Conservation (phyloP, 2,329 filamentous ascomycete species). For the Mollisia scopiformis region DNA sequence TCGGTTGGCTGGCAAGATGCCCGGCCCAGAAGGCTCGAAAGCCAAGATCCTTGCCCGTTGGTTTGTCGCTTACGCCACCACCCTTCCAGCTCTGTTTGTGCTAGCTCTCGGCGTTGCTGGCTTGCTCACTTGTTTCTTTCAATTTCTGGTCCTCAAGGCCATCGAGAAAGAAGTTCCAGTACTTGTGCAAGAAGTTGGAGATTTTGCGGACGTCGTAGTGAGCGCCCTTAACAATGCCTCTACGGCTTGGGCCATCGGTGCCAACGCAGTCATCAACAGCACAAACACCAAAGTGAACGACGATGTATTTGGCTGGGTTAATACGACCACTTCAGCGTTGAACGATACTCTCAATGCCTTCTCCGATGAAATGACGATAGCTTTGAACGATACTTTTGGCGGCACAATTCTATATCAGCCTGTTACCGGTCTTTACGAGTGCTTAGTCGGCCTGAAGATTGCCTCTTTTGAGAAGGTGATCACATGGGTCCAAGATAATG, state of each 20-base stretch:
- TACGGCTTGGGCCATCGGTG: conserved; percentile 62
- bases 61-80: conserved; percentile 71
- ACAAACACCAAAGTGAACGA: conserved; percentile 77
- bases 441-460: conserved; percentile 87
- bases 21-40: conserved; percentile 58
- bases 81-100: conserved; percentile 69
- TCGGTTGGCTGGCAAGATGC: conserved; percentile 67
- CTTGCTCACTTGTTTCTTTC: conserved; percentile 67
- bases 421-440: conserved; percentile 79
- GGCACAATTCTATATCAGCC: conserved; percentile 79
- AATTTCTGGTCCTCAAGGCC: conserved; percentile 65
- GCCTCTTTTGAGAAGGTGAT: conserved; percentile 82
- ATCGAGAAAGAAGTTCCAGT: conserved; percentile 67
- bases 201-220: conserved; percentile 68
- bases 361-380: conserved; percentile 73
- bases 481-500: conserved; percentile 91
- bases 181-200: conserved; percentile 64
- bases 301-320: conserved; percentile 85
- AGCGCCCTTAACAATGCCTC: conserved; percentile 65
- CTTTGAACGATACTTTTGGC: conserved; percentile 78
- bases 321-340: conserved; percentile 78
- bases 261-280: conserved; percentile 62
- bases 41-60: conserved; percentile 64
- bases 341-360: conserved; percentile 87
- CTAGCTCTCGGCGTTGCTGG: conserved; percentile 69